Percentiles rank a stretch among this genome's conserved stretches.
phyloP scores from a whole-genome alignment of 2,329 filamentous ascomycete genomes.

The Sclerotinia subarctica region DNA sequence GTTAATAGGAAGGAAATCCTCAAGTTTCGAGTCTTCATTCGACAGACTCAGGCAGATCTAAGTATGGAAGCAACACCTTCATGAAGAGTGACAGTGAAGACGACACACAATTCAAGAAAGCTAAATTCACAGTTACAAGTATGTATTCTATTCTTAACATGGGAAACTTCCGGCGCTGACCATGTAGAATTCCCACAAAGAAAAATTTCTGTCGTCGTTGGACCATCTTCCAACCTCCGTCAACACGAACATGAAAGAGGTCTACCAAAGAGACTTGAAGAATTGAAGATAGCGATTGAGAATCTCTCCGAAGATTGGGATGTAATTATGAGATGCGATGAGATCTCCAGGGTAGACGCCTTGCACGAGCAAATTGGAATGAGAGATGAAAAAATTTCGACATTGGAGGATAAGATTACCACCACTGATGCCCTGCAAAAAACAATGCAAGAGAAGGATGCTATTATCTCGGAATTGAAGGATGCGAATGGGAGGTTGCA shows the following conservation, averaged over 20 bases:
- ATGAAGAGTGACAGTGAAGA: too few species aligned
- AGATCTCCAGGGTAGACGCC: background rate
- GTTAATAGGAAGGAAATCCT: background rate
- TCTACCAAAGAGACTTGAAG: background rate
- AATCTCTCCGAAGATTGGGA: background rate
- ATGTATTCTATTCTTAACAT: background rate
- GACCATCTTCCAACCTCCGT: background rate
- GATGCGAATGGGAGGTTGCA: background rate
- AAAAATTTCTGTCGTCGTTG: background rate
- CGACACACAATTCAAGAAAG: background rate
- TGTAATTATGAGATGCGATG: background rate
- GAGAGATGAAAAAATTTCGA: background rate
- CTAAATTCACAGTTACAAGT: background rate
- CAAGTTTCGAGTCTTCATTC: background rate
- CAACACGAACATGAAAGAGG: background rate
- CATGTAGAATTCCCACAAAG: background rate
- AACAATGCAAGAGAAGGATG: background rate
- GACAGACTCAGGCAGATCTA: background rate
- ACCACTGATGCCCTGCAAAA: too few species aligned
- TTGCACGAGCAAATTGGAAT: background rate
- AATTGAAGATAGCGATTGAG: background rate
- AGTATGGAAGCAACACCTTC: background rate
- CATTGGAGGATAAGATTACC: background rate
- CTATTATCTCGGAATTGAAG: background rate
- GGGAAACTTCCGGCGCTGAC: background rate